Evolutionary conservation across 306 rosid species (phyloP), one percentile per base, ranked within the genome.

Genomic region (Trifolium repens): DNA sequence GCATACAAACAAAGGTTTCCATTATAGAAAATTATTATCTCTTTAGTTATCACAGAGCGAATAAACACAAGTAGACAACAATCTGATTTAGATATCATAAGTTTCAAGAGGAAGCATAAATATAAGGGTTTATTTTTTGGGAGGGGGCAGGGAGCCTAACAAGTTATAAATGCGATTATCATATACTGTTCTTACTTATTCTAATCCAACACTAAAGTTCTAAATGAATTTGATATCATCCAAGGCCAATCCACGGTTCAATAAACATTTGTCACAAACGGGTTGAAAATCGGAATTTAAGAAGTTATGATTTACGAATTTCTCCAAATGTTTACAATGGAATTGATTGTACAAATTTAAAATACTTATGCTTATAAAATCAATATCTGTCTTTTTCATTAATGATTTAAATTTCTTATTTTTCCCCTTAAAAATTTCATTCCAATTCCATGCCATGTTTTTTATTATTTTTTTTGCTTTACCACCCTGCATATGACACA

Each of bases 1-100:
- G 79, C 79, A 81, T 63, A 35, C 19, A 83, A 66, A 72, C 58
- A 63, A 82, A 73, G 67, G 74, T 62, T 42, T 24, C 15, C 39
- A 77, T 50, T 70, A 80, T 76, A 67, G 73, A 58, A 72, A 72
- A 78, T 40, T 55, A 65, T 49, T 30, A 71, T 74, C 65, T 78
- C 79, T 68, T 24, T 63, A 65, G 61, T 44, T 11, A 70, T 55
- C 49, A 42, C 37, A 42, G 55, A 62, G 71, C 11, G 42, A 75
- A 35, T 50, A 54, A 68, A 72, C 47, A 55, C 40, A 68, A 19
- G 70, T 55, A 70, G 50, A 32, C 32, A 73, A 67, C 67, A 72
- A 34, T 35, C 54, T 58, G 53, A 75, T 71, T 75, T 15, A 63
- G 62, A 72, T 42, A 44, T 67, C 42, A 46, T 9, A 43, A 22